Percentiles rank a stretch among this genome's conserved stretches.
These are phyloP conservation scores for Neofusicoccum kwambonambiense DNA, from an alignment of 2,329 filamentous ascomycete genomes.

Conservation along the genomic window DNA sequence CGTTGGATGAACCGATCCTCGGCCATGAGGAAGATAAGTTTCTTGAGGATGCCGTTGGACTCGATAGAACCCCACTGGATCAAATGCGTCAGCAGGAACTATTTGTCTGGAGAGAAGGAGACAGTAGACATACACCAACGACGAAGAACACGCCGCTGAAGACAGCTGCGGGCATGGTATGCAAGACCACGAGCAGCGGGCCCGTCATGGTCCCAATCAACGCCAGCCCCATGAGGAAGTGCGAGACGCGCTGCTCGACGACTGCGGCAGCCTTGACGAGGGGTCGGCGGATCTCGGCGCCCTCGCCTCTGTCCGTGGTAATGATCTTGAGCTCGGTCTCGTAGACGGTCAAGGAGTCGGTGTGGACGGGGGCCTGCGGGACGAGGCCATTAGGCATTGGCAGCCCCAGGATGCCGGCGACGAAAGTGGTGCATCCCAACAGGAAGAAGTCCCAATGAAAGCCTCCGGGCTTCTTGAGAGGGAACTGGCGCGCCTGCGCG, in stretches of 20 bases:
- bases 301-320: conserved; percentile 40
- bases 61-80: conserved; percentile 41
- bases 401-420: conserved; percentile 52
- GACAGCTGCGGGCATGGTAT: conserved; percentile 52
- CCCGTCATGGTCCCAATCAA: conserved; percentile 56
- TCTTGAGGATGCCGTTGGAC: conserved; percentile 51
- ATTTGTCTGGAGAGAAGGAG: too few relatives aligned
- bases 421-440: conserved; percentile 53
- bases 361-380: conserved; percentile 57
- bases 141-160: conserved; percentile 57
- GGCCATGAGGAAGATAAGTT: conserved; percentile 47
- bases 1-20: conserved; percentile 50
- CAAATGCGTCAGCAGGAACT: not conserved
- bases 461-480: conserved; percentile 54
- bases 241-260: conserved; percentile 53
- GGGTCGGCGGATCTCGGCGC: conserved; percentile 44
- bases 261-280: conserved; percentile 46
- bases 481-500: conserved; percentile 52
- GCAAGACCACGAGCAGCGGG: conserved; percentile 49
- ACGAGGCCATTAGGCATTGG: conserved; percentile 56
- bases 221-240: conserved; percentile 55
- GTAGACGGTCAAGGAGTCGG: conserved; percentile 49
- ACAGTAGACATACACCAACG: conserved; percentile 43
- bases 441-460: conserved; percentile 61
- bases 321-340: conserved; percentile 32